phyloP scores from a whole-genome alignment of 2,329 filamentous ascomycete species.

The Raffaelea arxii region DNA sequence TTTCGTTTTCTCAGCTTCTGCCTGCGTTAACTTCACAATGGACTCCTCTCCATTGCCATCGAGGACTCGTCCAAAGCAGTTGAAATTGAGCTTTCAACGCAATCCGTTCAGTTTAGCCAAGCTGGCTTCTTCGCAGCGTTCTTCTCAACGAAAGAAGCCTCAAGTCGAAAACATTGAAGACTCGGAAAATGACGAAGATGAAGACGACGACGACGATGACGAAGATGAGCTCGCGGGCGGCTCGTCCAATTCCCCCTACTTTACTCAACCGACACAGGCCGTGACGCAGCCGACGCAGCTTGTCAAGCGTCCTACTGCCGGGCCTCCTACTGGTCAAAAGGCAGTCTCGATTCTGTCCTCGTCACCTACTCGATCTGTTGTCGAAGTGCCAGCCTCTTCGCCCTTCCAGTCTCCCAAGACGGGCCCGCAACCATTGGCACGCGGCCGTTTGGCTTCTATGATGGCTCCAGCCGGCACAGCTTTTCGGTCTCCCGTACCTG shows the following conservation, averaged over 20 bases:
- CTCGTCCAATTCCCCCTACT: conserved; percentile 31
- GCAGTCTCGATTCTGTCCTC: conserved; percentile 23
- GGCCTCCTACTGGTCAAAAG: conserved; percentile 25
- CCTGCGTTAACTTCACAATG: conserved; percentile 2
- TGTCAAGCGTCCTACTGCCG: conserved; percentile 26
- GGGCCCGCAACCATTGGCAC: conserved; percentile 7
- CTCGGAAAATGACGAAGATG: conserved; percentile 22
- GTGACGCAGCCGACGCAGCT: conserved; percentile 40
- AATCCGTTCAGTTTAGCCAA: conserved; percentile 11
- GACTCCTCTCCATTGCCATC: conserved; percentile 11
- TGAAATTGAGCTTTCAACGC: not conserved
- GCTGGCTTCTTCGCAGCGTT: conserved; percentile 1
- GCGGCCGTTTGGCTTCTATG: conserved; percentile 39
- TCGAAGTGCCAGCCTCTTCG: conserved; percentile 88
- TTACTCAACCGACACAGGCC: conserved; percentile 35
- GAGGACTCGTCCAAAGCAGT: conserved; percentile 5
- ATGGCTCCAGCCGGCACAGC: conserved; percentile 70
- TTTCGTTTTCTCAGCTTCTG: not conserved
- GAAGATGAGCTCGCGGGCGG: conserved; percentile 29
- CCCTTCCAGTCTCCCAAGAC: conserved; percentile 42
- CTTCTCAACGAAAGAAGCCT: not conserved
- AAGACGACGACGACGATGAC: conserved; percentile 38
- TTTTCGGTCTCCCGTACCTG: conserved; percentile 43
- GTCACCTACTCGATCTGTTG: conserved; percentile 30
- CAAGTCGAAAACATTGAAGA: conserved; percentile 19